Evolutionary conservation across 2,329 filamentous ascomycete genomes (phyloP).

Genomic region (Curvularia eragrostidis): DNA sequence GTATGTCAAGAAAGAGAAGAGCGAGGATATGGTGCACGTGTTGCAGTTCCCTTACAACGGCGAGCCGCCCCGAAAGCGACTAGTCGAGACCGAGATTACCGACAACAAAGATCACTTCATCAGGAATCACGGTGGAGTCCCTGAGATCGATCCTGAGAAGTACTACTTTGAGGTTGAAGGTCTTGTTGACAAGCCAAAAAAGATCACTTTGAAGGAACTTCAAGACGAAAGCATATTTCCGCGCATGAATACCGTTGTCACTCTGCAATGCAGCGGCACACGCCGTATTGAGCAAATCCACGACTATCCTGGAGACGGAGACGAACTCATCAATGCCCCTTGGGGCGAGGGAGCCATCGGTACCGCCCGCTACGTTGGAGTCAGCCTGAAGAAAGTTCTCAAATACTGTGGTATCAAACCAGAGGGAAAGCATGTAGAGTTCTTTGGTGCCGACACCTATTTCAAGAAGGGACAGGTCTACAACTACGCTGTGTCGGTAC

Average conservation of each 20-base stretch:
- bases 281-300: constrained; percentile 72
- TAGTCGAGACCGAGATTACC: constrained; percentile 66
- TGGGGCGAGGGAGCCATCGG: constrained; percentile 67
- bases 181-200: constrained; percentile 64
- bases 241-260: constrained; percentile 64
- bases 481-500: constrained; percentile 73
- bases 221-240: constrained; percentile 67
- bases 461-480: constrained; percentile 70
- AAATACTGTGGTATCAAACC: constrained; percentile 68
- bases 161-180: constrained; percentile 65
- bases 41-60: constrained; percentile 59
- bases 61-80: constrained; percentile 56
- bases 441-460: constrained; percentile 75
- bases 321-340: constrained; percentile 59
- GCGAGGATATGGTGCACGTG: constrained; percentile 56
- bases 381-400: constrained; percentile 72
- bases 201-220: constrained; percentile 65
- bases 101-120: constrained; percentile 70
- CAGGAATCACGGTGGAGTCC: constrained; percentile 75
- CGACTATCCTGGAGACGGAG: constrained; percentile 70
- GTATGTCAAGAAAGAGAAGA: constrained; percentile 54
- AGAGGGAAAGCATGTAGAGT: constrained; percentile 67
- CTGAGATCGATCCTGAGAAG: constrained; percentile 65
- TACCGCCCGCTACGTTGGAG: constrained; percentile 67
- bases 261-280: constrained; percentile 73